Conservation (phyloP, 192 early-diverging fungal genomes). For the Dispira simplex region DNA sequence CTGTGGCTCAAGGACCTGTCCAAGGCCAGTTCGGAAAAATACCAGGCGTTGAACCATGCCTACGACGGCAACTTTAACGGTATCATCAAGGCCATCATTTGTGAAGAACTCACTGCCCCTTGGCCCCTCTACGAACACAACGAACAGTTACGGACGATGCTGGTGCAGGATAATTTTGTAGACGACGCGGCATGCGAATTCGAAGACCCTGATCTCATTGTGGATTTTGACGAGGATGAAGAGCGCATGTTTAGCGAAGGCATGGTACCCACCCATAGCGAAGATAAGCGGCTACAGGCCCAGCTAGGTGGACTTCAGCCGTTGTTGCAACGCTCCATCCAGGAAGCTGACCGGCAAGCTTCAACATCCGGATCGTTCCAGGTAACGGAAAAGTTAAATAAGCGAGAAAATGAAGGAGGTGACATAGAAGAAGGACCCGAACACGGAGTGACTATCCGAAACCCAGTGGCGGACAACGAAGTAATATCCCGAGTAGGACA, state of each 20-base stretch:
- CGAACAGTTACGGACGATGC: slow-evolving; percentile 18
- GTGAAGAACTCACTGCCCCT: slow-evolving; percentile 24
- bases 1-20: slow-evolving; percentile 73
- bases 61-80: slow-evolving; percentile 20
- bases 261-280: not conserved
- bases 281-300: not conserved
- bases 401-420: not conserved
- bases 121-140: slow-evolving; percentile 22
- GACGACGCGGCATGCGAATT: slow-evolving; percentile 20
- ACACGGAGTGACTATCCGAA: not conserved
- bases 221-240: slow-evolving; percentile 27
- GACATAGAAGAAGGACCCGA: not conserved
- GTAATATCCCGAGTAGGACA: no score
- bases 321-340: not conserved
- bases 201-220: slow-evolving; percentile 24
- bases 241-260: slow-evolving; percentile 22
- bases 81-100: slow-evolving; percentile 31
- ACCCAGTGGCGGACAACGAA: not conserved
- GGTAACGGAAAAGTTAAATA: no score
- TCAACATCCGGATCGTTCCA: not conserved
- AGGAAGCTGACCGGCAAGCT: not conserved
- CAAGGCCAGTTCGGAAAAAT: slow-evolving; percentile 24
- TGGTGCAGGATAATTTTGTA: slow-evolving; percentile 19
- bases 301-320: not conserved
- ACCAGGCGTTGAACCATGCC: slow-evolving; percentile 15